Conservation (phyloP, 2,329 filamentous ascomycete genomes). For the Pyrenophora seminiperda region DNA sequence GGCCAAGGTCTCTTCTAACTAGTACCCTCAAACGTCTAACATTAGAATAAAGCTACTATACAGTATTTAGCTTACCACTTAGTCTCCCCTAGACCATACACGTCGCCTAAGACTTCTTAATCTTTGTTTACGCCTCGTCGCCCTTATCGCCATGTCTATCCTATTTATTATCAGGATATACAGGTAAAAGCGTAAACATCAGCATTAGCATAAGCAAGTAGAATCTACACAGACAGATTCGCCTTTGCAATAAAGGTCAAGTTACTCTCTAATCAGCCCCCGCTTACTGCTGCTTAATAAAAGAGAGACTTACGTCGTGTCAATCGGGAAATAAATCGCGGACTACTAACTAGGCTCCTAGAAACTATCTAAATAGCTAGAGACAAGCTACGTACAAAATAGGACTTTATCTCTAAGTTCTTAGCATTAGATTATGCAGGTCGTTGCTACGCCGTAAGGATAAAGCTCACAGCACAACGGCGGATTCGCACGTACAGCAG, state of each 20-base stretch:
- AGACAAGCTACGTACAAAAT: neutral
- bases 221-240: neutral
- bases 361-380: neutral
- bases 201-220: neutral
- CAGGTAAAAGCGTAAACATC: neutral
- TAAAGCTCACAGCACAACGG: neutral
- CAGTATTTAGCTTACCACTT: neutral
- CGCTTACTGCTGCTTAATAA: neutral
- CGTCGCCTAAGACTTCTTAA: neutral
- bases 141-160: constrained; percentile 1
- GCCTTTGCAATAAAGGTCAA: neutral
- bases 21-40: neutral
- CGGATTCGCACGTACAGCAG: neutral
- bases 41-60: neutral
- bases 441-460: neutral
- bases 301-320: neutral
- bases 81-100: neutral
- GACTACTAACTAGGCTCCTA: neutral
- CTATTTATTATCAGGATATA: neutral
- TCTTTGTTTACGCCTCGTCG: neutral
- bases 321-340: neutral
- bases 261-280: neutral
- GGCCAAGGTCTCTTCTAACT: constrained; percentile 1
- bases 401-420: neutral
- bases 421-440: neutral